Conservation (phyloP, 208 protist species). For the Leishmania aethiopica region DNA sequence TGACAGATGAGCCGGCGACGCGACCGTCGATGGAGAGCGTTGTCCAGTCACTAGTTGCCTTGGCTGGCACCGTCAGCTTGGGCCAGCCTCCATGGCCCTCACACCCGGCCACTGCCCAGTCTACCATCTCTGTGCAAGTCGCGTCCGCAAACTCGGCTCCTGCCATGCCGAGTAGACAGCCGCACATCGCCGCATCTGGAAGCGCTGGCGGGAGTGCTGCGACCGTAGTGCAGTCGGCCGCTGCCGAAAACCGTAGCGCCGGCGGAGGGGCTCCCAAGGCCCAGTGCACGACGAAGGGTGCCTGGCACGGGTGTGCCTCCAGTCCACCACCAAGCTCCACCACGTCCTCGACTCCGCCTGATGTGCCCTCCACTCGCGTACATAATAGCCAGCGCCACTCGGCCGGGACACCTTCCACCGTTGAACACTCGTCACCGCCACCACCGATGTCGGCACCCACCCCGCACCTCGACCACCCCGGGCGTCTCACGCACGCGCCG, state of each 20-base stretch:
- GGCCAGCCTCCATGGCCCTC: conserved; percentile 23
- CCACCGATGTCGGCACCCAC: background rate
- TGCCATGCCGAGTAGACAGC: background rate
- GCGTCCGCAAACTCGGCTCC: background rate
- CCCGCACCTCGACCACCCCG: conserved; percentile 12
- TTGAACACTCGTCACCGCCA: conserved; percentile 1
- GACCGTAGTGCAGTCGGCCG: background rate
- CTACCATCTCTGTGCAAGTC: background rate
- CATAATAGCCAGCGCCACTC: conserved; percentile 12
- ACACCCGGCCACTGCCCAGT: background rate
- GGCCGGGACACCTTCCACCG: background rate
- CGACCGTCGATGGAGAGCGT: conserved; percentile 49
- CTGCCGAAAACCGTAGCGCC: background rate
- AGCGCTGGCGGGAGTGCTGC: background rate
- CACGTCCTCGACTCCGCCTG: conserved; percentile 8
- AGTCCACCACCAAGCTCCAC: background rate
- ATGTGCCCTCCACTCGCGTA: conserved; percentile 11
- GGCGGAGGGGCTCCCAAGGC: background rate
- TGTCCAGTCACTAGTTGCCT: conserved; percentile 29
- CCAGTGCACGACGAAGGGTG: background rate
- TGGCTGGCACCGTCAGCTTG: conserved; percentile 26
- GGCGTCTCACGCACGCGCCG: conserved; percentile 3
- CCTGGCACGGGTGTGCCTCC: background rate
- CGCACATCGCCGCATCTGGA: background rate
- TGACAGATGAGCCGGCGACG: conserved; percentile 32